Conservation (phyloP, 139 green algal genomes). For the Picochlorum sp. region DNA sequence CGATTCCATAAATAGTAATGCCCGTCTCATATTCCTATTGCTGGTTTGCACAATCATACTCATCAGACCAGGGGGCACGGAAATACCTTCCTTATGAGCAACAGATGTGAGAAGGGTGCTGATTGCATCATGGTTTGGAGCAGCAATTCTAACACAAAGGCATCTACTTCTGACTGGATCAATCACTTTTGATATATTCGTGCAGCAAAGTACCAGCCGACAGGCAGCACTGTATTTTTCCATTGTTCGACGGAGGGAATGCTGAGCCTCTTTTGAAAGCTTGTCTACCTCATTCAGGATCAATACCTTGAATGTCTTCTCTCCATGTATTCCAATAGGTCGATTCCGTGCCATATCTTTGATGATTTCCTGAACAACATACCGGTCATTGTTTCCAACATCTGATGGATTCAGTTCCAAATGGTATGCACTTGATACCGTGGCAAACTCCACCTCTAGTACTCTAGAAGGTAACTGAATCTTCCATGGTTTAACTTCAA, state of each 20-base stretch:
- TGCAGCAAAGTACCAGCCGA: slow-evolving; percentile 79
- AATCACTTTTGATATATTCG: slow-evolving; percentile 84
- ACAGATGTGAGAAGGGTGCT: slow-evolving; percentile 57
- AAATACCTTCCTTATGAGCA: slow-evolving; percentile 63
- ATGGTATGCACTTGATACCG: slow-evolving; percentile 78
- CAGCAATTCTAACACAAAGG: slow-evolving; percentile 80
- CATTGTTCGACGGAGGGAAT: slow-evolving; percentile 91
- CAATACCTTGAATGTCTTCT: slow-evolving; percentile 53
- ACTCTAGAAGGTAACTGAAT: slow-evolving; percentile 81
- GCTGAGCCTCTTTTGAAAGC: slow-evolving; percentile 81
- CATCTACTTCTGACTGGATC: slow-evolving; percentile 88
- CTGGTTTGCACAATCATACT: slow-evolving; percentile 45
- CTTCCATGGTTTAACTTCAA: slow-evolving; percentile 90
- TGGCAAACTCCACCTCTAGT: slow-evolving; percentile 95
- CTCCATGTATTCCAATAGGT: slow-evolving; percentile 59
- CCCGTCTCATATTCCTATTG: slow-evolving; percentile 77
- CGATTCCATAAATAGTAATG: slow-evolving; percentile 84
- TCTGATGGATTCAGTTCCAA: slow-evolving; percentile 92
- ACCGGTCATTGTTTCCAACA: slow-evolving; percentile 87
- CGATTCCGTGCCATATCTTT: slow-evolving; percentile 93
- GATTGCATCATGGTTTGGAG: slow-evolving; percentile 57
- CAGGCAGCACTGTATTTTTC: slow-evolving; percentile 92
- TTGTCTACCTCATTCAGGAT: slow-evolving; percentile 93
- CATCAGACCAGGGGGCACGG: slow-evolving; percentile 54
- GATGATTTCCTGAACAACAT: slow-evolving; percentile 91